Evolutionary conservation across 768 basidiomycete genomes (phyloP), one percentile per base, ranked within the genome.

Genomic region (Russula dissimulans): DNA sequence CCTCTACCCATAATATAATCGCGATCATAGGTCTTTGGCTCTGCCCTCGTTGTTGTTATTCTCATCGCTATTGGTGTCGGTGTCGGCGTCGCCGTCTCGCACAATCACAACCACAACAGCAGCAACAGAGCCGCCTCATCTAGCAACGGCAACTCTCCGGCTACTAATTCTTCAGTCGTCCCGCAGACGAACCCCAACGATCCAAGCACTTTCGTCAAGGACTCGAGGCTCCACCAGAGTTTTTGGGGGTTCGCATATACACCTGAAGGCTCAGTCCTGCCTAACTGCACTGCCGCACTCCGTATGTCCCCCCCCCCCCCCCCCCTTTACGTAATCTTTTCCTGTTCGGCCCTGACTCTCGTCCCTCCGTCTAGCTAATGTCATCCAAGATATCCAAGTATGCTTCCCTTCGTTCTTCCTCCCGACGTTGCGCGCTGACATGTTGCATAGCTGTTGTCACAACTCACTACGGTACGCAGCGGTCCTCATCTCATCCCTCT

Each of bases 181-280:
- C 60, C 68, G n/a, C 70, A 76, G 68, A 75, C 76, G 3, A 71
- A 81, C 67, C 74, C 81, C 9, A 82, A 78, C 65, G 89, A 95
- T 71, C 91, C 93, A 4, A 91, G 84, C 71, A 78, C 78, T 17
- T 97, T 95, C 72, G 71, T 73, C 18, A 87, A 85, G 73, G 81
- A 95, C 70, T 54, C 81, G 3, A 78, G 78, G 34, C 73, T 95
- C 52, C 78, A 85, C 62, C 82, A 88, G 64, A 78, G 83, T 0
- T 90, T 97, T 74, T 95, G 86, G 70, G 93, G 89, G 5, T 68
- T 95, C 26, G 93, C 93, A 0, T 95, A 95, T 71, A 92, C 91
- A 1, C 92, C 93, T 9, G 73, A 75, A 18, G 84, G 84, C 43
- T 83, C 85, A n/a, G 82, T 85, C 65, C 70, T 85, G 26, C 90